Conservation (phyloP, 768 basidiomycete species). For the Tricholoma bakamatsutake region DNA sequence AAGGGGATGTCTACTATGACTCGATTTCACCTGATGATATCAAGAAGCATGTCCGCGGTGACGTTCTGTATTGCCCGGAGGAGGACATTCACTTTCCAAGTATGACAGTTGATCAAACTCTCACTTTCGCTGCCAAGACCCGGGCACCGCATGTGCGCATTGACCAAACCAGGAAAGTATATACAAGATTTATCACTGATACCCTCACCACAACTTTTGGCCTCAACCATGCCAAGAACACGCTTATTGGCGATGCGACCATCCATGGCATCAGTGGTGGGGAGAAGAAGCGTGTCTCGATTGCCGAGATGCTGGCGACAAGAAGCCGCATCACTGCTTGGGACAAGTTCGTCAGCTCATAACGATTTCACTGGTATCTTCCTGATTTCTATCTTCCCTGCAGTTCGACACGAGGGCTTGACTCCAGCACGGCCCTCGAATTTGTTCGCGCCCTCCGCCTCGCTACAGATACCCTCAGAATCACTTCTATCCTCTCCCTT, state of each 20-base stretch:
- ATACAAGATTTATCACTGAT: slow-evolving; percentile 41
- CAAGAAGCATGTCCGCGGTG: slow-evolving; percentile 62
- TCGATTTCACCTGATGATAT: slow-evolving; percentile 64
- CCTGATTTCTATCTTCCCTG: slow-evolving; percentile 5
- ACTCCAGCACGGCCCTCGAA: slow-evolving; percentile 68
- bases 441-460: slow-evolving; percentile 59
- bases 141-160: slow-evolving; percentile 57
- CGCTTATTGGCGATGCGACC: slow-evolving; percentile 59
- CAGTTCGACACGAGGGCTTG: slow-evolving; percentile 62
- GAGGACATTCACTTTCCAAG: slow-evolving; percentile 85
- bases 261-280: slow-evolving; percentile 54
- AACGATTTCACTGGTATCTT: neutral
- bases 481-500: slow-evolving; percentile 68
- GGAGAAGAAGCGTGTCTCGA: slow-evolving; percentile 53
- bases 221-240: slow-evolving; percentile 64
- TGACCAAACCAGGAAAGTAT: slow-evolving; percentile 35
- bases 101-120: slow-evolving; percentile 71
- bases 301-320: slow-evolving; percentile 58
- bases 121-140: slow-evolving; percentile 61
- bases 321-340: slow-evolving; percentile 46
- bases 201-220: slow-evolving; percentile 66
- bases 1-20: slow-evolving; percentile 75
- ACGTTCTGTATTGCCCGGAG: slow-evolving; percentile 76
- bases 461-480: slow-evolving; percentile 47
- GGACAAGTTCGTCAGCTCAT: slow-evolving; percentile 16